Base-by-base conservation (phyloP, 1,284 basidiomycete genomes). In the Binderoboletus segoi region DNA sequence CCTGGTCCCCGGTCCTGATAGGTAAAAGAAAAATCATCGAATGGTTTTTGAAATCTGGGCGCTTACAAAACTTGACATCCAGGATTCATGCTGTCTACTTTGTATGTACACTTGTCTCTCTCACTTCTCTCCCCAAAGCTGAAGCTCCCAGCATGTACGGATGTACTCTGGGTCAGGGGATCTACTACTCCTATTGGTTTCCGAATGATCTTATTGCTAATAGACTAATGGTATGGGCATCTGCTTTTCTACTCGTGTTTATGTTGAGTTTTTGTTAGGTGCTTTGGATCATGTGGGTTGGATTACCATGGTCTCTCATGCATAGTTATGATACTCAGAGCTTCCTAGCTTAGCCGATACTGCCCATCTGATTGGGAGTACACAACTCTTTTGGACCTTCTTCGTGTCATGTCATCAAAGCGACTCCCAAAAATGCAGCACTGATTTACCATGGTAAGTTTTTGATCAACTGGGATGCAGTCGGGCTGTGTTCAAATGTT, bases 71-170 rank as follows among this genome's bases (percentile, higher is more conserved):
- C 12, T 32, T 1, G 3, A 21, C 40, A n/a, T n/a, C n/a, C n/a
- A 59, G 57, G 57, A n/a, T 47, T 50, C 32, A 46, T 23, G 3
- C 8, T 59, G 21, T 44, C 57, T 35, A 24, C 26, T 28, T 57
- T 53, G 58, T 59, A 37, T 30, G 58, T 43, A 23, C 18, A 7
- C 28, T 35, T 12, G n/a, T 37, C 21, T 11, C 23, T 37, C 21
- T 11, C 23, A 38, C 6, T 28, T n/a, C 24, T 15, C 32, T 10
- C 32, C 24, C 18, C 4, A 2, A n/a, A 23, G 12, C n/a, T 49
- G 26, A 59, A 8, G 8, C 32, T 46, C 28, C n/a, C 48, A 50
- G 55, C 21, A 58, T 58, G 58, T 58, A 59, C 18, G 58, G 56
- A 16, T 38, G 18, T 10, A n/a, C 51, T 24, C 8, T 59, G 37